Evolutionary conservation across 805 yeast species (phyloP), one percentile per base, ranked within the genome.

Genomic region (Yamadazyma philogaea): DNA sequence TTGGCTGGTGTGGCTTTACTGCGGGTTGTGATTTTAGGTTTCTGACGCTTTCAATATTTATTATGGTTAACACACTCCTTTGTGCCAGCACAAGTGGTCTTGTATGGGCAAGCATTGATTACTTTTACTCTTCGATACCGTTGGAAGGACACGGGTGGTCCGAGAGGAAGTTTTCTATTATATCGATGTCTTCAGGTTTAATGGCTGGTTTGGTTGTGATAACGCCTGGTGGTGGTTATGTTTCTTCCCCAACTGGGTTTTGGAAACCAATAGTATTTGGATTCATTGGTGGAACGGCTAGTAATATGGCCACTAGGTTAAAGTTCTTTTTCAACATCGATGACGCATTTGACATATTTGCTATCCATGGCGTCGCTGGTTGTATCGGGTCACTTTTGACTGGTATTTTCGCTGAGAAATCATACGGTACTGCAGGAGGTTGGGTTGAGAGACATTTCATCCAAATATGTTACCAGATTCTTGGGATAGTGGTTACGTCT

Each of bases 151-250:
- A 42, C n/a, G 21, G 30, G 10, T 26, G 28, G 12, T 22, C 39
- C 12, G 54, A 57, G 34, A 48, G 68, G 42, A 64, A 66, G 33
- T 22, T 67, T 2, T 70, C 75, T 0, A 54, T 66, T 53, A 56
- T 64, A 11, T 68, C 74, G 1, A 65, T 67, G 43, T 59, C 63
- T 18, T 65, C 72, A 2, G 75, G 75, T 1, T 42, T 64, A 6
- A 64, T 70, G 61, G 51, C 70, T 1, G 75, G 74, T 0, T 55
- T 70, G 38, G 75, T 69, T 11, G 71, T 65, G 3, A 59, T 63
- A 17, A 69, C 75, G 0, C 74, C 75, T 2, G 72, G 61, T 4
- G 75, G 75, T 10, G 75, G 75, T 0, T 70, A 60, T 43, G 48
- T 66, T 3, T 55, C 71, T 2, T 54, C 66, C 5, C 53, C 59